Evolutionary conservation across 306 rosid genomes (phyloP), one percentile per base, ranked within the genome.

Genomic region (Glycine soja): DNA sequence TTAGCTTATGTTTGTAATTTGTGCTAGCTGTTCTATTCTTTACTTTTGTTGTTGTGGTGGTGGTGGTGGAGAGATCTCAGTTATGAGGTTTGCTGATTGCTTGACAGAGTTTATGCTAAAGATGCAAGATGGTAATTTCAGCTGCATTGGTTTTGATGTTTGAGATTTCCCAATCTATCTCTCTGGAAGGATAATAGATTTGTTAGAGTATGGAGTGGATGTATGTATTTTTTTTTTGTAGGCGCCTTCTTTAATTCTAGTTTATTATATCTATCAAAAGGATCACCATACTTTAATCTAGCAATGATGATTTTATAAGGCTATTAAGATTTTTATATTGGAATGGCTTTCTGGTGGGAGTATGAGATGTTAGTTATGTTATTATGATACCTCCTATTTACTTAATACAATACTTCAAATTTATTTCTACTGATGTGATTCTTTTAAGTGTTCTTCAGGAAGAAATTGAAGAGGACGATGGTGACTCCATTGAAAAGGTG

Each of bases 401-500:
- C 59, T 75, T 66, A 13, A 53, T 72, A 57, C 46, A 10, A 10
- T 53, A 54, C 51, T 52, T 38, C 54, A 56, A 19, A 76, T 56
- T 74, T 73, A 45, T 13, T 30, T 40, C n/a, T 83, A 15, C 50
- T 71, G 51, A 66, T 38, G 10, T 77, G 32, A 80, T 78, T 64
- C 64, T 84, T 61, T 72, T 48, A 72, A 85, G 70, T 36, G 32
- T 82, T 71, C 72, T 85, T 63, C 83, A 96, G 99, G 99, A 96
- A 82, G 99, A 96, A 76, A 62, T 90, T 80, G 99, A 96, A 81
- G 99, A 93, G 88, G 99, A 96, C 1, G 99, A 96, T 59, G 88
- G 93, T 80, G 99, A 96, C 82, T 91, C 88, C 79, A 96, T 96
- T 74, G 99, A 96, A 82, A 96, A 88, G 86, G 98, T 96, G 83